phyloP scores from a whole-genome alignment of 306 rosid species.

The Fagus sylvatica region DNA sequence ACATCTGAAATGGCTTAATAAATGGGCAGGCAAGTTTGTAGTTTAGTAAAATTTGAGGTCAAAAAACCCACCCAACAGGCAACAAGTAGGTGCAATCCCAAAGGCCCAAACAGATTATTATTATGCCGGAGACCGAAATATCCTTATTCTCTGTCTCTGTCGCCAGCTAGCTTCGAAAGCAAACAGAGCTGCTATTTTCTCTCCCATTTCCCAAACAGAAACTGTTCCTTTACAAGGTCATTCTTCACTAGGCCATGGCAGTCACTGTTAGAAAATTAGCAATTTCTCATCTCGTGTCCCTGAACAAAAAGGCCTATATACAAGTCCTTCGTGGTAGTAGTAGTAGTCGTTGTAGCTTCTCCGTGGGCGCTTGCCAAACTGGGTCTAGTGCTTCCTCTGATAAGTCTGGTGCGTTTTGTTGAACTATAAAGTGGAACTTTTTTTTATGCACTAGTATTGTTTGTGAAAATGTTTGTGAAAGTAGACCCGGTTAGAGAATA shows the following conservation, averaged over 20 bases:
- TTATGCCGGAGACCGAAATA: no score
- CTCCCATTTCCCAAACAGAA: no score
- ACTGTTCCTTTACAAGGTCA: no score
- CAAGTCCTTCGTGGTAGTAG: conserved; percentile 9
- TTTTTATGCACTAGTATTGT: background rate
- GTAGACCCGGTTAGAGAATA: background rate
- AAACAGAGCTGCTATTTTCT: no score
- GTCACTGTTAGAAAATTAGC: conserved; percentile 36
- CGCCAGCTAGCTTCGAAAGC: no score
- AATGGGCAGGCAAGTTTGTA: no score
- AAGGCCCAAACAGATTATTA: no score
- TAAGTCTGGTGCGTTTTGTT: background rate
- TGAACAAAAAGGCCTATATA: background rate
- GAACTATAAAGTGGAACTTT: background rate
- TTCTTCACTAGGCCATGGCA: conserved; percentile 18
- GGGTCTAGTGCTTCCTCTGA: background rate
- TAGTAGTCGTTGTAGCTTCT: conserved; percentile 4
- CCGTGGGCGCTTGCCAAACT: background rate
- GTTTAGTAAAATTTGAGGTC: no score
- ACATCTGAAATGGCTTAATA: no score
- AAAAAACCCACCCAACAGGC: no score
- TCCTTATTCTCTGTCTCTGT: no score
- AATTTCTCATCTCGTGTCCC: conserved; percentile 17
- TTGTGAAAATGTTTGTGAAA: conserved; percentile 26
- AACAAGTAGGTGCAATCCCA: no score